Evolutionary conservation across 129 eudicot genomes (phyloP), one percentile per base, ranked within the genome.

Genomic region (Flaveria robusta): DNA sequence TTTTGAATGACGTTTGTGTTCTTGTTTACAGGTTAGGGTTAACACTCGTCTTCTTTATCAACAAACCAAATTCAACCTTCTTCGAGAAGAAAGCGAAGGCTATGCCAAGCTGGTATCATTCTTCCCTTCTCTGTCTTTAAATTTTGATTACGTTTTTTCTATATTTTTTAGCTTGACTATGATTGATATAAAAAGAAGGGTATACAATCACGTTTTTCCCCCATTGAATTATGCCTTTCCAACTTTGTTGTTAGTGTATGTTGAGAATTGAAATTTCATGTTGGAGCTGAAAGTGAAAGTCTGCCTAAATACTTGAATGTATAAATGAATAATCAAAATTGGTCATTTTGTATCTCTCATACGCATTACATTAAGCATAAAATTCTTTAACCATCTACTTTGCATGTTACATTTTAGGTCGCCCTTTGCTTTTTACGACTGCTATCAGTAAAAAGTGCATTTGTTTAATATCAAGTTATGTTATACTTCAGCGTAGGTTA

Each of bases 1-100:
- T 55, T 5, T 18, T 14, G 2, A 19, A 55, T 55, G 51, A 77
- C 50, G 73, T 62, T 65, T 19, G 42, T 73, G 47, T 65, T 65
- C 55, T 66, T 68, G 78, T 52, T 78, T 87, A 76, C 86, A 95
- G 99, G 99, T 95, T 77, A 88, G 99, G 85, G 99, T 95, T 79
- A 95, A 95, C 80, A 95, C 99, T 63, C 97, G 99, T 66, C 97
- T 95, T 77, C 91, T 95, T 77, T 95, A 95, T 79, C 99, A 95
- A 83, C 99, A 95, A 79, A 95, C 99, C 20, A 95, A 95, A 60
- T 95, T 95, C 68, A 95, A 95, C 76, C 97, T 95, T 84, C 95
- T 95, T 20, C 92, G 99, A 8, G 99, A 95, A 89, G 99, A 95
- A 82, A 95, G 99, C 51, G 99, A 95, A 76, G 99, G 99, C 83